Evolutionary conservation across 2,329 filamentous ascomycete species (phyloP).

Genomic region (Xylariaceae sp.): DNA sequence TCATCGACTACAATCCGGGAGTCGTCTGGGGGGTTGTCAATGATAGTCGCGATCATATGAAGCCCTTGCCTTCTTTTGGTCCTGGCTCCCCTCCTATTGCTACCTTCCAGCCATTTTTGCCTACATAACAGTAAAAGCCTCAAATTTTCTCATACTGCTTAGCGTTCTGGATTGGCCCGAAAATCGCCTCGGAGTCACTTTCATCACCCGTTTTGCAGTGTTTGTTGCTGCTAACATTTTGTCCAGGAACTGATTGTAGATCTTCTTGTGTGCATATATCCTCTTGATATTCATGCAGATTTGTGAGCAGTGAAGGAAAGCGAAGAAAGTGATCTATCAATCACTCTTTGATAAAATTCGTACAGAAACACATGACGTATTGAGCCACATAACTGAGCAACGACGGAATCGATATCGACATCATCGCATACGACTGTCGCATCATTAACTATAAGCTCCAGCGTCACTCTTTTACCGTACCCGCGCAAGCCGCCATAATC

Average conservation of each 20-base stretch:
- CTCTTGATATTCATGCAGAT: slow-evolving; percentile 47
- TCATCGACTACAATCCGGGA: slow-evolving; percentile 20
- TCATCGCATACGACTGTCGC: slow-evolving; percentile 55
- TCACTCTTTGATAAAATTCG: neutral
- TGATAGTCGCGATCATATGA: slow-evolving; percentile 19
- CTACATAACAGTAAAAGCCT: slow-evolving; percentile 21
- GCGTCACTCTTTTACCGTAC: slow-evolving; percentile 59
- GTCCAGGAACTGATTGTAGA: slow-evolving; percentile 43
- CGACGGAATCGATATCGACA: slow-evolving; percentile 38
- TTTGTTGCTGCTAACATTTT: slow-evolving; percentile 35
- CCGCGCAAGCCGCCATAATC: slow-evolving; percentile 52
- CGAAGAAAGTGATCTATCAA: slow-evolving; percentile 34
- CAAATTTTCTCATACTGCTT: slow-evolving; percentile 22
- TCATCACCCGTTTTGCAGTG: slow-evolving; percentile 7
- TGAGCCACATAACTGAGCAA: neutral
- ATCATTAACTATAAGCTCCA: slow-evolving; percentile 62
- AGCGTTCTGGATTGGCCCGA: slow-evolving; percentile 19
- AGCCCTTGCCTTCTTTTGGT: slow-evolving; percentile 6
- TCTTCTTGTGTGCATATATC: slow-evolving; percentile 52
- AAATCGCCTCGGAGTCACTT: neutral
- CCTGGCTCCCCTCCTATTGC: slow-evolving; percentile 12
- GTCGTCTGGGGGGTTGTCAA: slow-evolving; percentile 22
- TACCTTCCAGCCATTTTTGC: slow-evolving; percentile 15
- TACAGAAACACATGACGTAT: too few species aligned
- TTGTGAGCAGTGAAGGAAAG: slow-evolving; percentile 46